A percentile compares a stretch with the other conserved stretches of the same genome.
phyloP scores from a whole-genome alignment of 2,329 filamentous ascomycete species.

The Trichoderma cornu-damae region DNA sequence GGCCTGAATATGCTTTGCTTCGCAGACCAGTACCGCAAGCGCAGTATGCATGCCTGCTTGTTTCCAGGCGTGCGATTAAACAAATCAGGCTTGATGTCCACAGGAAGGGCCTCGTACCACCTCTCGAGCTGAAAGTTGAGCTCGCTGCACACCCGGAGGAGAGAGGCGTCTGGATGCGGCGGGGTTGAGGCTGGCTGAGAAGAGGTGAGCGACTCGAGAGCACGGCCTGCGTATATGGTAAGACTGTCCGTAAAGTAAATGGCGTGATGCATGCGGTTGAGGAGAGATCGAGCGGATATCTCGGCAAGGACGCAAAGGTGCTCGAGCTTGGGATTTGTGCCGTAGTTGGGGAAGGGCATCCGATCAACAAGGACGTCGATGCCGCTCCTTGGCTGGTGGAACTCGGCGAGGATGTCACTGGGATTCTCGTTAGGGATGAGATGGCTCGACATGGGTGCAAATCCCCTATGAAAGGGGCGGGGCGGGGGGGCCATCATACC shows the following conservation, averaged over 20 bases:
- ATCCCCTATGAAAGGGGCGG: too few relatives aligned
- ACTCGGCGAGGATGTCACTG: constrained; percentile 26
- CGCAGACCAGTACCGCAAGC: constrained; percentile 23
- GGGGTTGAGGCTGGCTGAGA: background rate
- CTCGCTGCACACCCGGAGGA: constrained; percentile 23
- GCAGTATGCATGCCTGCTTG: constrained; percentile 19
- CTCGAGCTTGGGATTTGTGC: constrained; percentile 19
- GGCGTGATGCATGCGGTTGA: constrained; percentile 26
- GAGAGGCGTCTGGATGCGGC: constrained; percentile 18
- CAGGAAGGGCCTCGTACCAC: constrained; percentile 26
- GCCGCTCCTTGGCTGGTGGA: constrained; percentile 26
- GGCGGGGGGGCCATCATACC: too few relatives aligned
- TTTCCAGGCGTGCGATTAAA: constrained; percentile 9
- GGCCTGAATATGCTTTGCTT: constrained; percentile 23
- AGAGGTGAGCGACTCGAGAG: constrained; percentile 10
- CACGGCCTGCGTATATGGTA: constrained; percentile 18
- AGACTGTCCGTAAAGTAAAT: constrained; percentile 24
- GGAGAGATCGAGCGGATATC: constrained; percentile 23
- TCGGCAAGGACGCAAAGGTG: constrained; percentile 22
- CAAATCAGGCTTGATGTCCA: constrained; percentile 25
- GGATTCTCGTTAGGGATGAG: background rate
- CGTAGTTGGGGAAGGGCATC: constrained; percentile 25
- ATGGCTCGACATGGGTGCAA: background rate
- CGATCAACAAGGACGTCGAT: constrained; percentile 26
- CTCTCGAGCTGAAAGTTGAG: constrained; percentile 25